phyloP scores from a whole-genome alignment of 2,329 filamentous ascomycete genomes.

The Monosporascus sp. region DNA sequence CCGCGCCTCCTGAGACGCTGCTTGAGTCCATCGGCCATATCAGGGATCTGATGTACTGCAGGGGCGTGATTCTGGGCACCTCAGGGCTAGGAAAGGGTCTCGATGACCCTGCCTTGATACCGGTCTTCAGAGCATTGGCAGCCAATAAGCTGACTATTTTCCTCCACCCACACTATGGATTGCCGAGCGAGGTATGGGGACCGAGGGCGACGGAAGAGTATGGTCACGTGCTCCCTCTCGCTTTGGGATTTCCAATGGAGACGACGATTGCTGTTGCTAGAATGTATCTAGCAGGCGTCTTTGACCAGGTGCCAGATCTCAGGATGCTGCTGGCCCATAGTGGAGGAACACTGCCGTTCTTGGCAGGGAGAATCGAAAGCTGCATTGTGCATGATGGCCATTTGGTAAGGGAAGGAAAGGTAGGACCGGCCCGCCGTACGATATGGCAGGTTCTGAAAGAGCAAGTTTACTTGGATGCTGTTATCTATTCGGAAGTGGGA shows the following conservation, averaged over 20 bases:
- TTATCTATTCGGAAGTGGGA: constrained; percentile 73
- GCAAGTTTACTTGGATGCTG: constrained; percentile 84
- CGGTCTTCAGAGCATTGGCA: constrained; percentile 66
- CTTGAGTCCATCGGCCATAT: constrained; percentile 61
- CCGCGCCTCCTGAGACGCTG: constrained; percentile 56
- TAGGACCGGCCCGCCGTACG: constrained; percentile 40
- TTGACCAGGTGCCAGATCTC: constrained; percentile 66
- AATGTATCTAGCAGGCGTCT: constrained; percentile 83
- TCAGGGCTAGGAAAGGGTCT: constrained; percentile 73
- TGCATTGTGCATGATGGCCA: constrained; percentile 80
- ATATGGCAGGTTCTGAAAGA: constrained; percentile 54
- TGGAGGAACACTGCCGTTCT: constrained; percentile 81
- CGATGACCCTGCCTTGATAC: constrained; percentile 69
- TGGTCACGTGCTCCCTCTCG: constrained; percentile 81
- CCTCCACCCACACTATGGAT: constrained; percentile 86
- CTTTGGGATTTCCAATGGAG: constrained; percentile 84
- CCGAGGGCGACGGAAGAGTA: constrained; percentile 62
- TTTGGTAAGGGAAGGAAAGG: constrained; percentile 58
- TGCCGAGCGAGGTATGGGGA: constrained; percentile 76
- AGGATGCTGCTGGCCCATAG: constrained; percentile 80
- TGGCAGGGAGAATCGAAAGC: constrained; percentile 83
- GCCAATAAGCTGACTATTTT: constrained; percentile 64
- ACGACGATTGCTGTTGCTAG: constrained; percentile 85
- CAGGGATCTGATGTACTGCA: constrained; percentile 57
- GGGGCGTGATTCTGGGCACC: constrained; percentile 86